These are phyloP conservation scores for Trypanosoma cruzi DNA, from an alignment of 208 protist genomes.

Conservation along the genomic window DNA sequence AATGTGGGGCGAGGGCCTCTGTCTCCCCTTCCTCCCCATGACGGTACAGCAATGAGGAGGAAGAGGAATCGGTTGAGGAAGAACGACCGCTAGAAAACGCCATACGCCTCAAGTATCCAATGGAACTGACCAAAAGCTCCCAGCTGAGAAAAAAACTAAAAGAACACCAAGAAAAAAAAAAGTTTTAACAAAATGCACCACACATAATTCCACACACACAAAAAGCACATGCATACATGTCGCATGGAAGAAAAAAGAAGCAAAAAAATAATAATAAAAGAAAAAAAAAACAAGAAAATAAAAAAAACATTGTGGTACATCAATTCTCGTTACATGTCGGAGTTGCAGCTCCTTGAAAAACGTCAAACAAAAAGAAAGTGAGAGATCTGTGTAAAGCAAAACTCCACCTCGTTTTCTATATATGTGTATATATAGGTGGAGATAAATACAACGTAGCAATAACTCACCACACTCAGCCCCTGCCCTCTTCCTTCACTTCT, in stretches of 20 bases:
- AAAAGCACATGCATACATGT: slow-evolving; percentile 30
- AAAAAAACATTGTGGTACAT: slow-evolving; percentile 15
- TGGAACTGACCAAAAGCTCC: not conserved
- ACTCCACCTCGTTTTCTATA: not conserved
- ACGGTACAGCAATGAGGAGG: not conserved
- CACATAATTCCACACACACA: not conserved
- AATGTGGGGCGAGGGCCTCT: slow-evolving; percentile 25
- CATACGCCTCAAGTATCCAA: not conserved
- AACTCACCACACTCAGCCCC: not conserved
- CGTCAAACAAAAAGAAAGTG: slow-evolving; percentile 5
- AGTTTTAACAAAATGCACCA: slow-evolving; percentile 36
- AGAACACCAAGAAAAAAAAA: too few species aligned
- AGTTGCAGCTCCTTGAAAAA: slow-evolving; percentile 1
- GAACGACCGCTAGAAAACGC: not conserved
- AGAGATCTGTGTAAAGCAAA: not conserved
- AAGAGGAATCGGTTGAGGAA: slow-evolving; percentile 10
- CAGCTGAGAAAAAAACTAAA: not conserved
- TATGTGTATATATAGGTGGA: not conserved
- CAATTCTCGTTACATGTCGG: slow-evolving; percentile 13
- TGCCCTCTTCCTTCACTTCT: not conserved
- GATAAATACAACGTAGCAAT: not conserved
- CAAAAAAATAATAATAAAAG: slow-evolving; percentile 6
- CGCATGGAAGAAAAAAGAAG: slow-evolving; percentile 13
- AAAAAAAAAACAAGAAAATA: too few species aligned
- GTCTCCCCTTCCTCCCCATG: slow-evolving; percentile 1